Percentiles rank a stretch among this genome's conserved stretches.
phyloP scores from a whole-genome alignment of 2,329 filamentous ascomycete genomes.

The Diaporthe capsici region DNA sequence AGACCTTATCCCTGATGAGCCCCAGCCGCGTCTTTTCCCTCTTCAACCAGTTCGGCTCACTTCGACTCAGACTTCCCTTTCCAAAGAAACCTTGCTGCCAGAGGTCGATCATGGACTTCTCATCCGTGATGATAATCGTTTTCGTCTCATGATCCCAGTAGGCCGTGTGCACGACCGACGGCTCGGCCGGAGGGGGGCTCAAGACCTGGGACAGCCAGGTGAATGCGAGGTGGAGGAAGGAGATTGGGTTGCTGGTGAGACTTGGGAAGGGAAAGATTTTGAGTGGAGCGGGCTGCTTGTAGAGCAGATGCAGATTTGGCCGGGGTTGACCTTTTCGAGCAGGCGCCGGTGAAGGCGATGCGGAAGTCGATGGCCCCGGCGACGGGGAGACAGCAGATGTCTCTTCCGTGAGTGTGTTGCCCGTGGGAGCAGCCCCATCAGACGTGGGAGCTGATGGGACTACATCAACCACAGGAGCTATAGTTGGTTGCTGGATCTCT shows the following conservation, averaged over 20 bases:
- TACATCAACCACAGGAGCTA: conserved; percentile 35
- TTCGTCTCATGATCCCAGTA: conserved; percentile 86
- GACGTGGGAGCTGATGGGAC: not conserved
- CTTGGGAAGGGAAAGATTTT: conserved; percentile 86
- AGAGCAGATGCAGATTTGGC: conserved; percentile 75
- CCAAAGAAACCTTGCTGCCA: conserved; percentile 99
- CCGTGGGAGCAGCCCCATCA: conserved; percentile 15
- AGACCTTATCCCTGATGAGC: conserved; percentile 75
- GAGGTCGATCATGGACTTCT: conserved; percentile 80
- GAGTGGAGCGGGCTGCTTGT: conserved; percentile 85
- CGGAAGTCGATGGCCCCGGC: conserved; percentile 40
- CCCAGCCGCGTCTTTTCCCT: conserved; percentile 82
- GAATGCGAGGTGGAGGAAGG: conserved; percentile 83
- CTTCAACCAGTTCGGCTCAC: conserved; percentile 93
- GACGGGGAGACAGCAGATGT: conserved; percentile 43
- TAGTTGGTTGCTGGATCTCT: conserved; percentile 50
- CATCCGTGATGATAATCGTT: conserved; percentile 87
- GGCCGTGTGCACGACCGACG: conserved; percentile 75
- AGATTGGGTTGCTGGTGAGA: conserved; percentile 93
- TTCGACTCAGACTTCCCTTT: conserved; percentile 92
- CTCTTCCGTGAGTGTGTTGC: conserved; percentile 10
- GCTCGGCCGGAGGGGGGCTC: conserved; percentile 75
- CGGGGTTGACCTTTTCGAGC: conserved; percentile 37
- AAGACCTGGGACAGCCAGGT: conserved; percentile 83
- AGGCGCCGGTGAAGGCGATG: conserved; percentile 42